Base-by-base conservation (phyloP, 768 basidiomycete genomes). In the Mycena haematopus region DNA sequence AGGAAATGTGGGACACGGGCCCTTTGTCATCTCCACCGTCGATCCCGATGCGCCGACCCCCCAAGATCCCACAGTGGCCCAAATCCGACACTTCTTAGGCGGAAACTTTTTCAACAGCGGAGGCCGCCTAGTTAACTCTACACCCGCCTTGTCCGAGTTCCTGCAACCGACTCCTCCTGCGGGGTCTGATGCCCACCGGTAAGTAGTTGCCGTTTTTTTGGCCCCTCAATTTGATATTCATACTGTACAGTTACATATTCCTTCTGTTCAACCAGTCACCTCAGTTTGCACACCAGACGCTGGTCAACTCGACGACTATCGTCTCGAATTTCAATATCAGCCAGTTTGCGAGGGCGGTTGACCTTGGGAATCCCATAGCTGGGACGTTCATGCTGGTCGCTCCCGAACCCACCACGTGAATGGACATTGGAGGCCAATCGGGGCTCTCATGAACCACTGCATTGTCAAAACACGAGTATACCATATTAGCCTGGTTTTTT, bases 21-120 rank as follows among this genome's bases (percentile, higher is more conserved):
- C 82, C 0, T 85, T 81, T 66, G 80, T 85, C 21, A 65, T 85
- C 19, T 78, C 79, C 0, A 68, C 75, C 11, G 78, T 84, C 1
- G 83, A 84, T 64, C 84, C 79, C 17, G 84, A 85, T 59, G 82
- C 79, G 5, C 82, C 82, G 6, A 82, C 82, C 19, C 83, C 84
- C 0, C 79, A 82, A 63, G 70, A 66, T 15, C 78, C 79, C 6
- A 79, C 73, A 6, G 52, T 36, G 6, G 74, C 80, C 0, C 80
- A 84, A 62, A 78, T 84, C 47, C 77, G 82, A 2, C 83, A 85
- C 66, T 82, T 82, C 73, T 70, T 84, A 1, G 80, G 78, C 2
- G 79, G 79, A 0, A 76, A 80, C 66, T 83, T 81, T 60, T 31
- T 51, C 49, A 67, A 60, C 51, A 14, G 58, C 6, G 62, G 58